A percentile compares a stretch with the other conserved stretches of the same genome.
Conservation (phyloP, 225 moss, liverwort and hornwort genomes). For the Polytrichum formosum region DNA sequence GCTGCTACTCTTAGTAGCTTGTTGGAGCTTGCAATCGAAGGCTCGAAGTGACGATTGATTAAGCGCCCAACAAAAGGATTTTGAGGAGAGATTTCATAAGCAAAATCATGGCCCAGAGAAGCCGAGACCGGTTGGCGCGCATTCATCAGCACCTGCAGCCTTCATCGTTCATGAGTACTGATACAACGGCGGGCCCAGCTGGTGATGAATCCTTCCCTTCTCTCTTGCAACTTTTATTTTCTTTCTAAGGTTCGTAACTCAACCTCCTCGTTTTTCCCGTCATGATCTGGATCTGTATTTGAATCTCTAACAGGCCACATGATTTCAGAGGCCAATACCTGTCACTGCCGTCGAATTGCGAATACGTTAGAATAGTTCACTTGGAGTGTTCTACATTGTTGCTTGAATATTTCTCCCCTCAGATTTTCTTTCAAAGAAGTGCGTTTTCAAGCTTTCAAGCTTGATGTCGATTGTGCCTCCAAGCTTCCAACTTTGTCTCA, state of each 20-base stretch:
- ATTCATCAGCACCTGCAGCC: constrained; percentile 33
- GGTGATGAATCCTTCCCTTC: too few relatives aligned
- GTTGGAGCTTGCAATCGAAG: too few relatives aligned
- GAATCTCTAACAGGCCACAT: background rate
- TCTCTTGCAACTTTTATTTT: background rate
- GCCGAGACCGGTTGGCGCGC: constrained; percentile 20
- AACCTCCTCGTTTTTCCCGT: background rate
- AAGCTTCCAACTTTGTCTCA: background rate
- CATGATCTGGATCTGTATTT: background rate
- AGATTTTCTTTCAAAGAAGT: background rate
- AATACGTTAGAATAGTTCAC: background rate
- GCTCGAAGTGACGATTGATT: too few relatives aligned
- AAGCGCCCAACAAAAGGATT: too few relatives aligned
- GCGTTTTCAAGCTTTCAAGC: background rate
- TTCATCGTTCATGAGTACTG: background rate
- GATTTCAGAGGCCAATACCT: background rate
- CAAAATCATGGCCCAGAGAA: constrained; percentile 9
- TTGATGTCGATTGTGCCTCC: background rate
- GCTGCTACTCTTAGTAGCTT: too few relatives aligned
- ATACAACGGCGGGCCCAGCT: background rate
- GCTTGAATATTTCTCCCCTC: background rate
- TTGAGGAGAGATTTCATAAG: too few relatives aligned
- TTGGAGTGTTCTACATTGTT: background rate
- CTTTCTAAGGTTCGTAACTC: background rate
- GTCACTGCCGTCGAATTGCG: background rate